A percentile compares a stretch with the other conserved stretches of the same genome.
These are phyloP conservation scores for Xylaria nigripes DNA, from an alignment of 495 filamentous ascomycete species.

Conservation along the genomic window DNA sequence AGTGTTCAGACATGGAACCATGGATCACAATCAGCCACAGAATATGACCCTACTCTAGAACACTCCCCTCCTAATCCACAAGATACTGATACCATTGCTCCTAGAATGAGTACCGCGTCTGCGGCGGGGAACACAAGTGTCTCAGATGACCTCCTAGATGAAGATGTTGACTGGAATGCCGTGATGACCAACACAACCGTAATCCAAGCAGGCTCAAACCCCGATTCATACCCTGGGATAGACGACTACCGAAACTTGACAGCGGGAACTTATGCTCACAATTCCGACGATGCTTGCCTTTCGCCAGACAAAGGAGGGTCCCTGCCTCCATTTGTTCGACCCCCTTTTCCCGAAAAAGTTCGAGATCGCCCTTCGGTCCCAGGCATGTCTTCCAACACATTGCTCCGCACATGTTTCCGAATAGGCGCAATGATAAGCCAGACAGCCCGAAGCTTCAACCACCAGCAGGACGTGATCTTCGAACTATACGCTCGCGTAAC, in stretches of 20 bases:
- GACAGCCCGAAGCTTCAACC: slow-evolving; percentile 26
- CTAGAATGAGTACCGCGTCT: background rate
- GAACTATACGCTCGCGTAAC: slow-evolving; percentile 53
- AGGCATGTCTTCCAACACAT: slow-evolving; percentile 37
- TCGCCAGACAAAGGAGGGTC: slow-evolving; percentile 1
- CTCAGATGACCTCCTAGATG: slow-evolving; percentile 27
- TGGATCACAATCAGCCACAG: slow-evolving; percentile 21
- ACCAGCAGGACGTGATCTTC: slow-evolving; percentile 39
- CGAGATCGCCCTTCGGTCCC: slow-evolving; percentile 45
- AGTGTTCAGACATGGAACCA: slow-evolving; percentile 22
- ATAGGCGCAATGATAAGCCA: slow-evolving; percentile 48
- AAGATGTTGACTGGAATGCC: slow-evolving; percentile 31
- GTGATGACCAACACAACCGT: slow-evolving; percentile 16
- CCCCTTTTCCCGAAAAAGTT: slow-evolving; percentile 40
- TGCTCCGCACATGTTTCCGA: slow-evolving; percentile 54
- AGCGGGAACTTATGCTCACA: background rate
- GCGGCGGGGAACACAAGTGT: background rate
- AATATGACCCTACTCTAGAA: slow-evolving; percentile 22
- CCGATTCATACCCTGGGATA: background rate
- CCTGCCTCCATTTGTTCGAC: slow-evolving; percentile 37
- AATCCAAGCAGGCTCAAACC: slow-evolving; percentile 2
- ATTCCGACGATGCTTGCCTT: background rate
- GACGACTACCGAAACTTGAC: background rate
- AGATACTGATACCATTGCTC: background rate
- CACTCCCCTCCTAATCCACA: slow-evolving; percentile 13